A percentile compares a stretch with the other conserved stretches of the same genome.
Conservation (phyloP, 2,329 filamentous ascomycete species). For the Keithomyces neogunnii region DNA sequence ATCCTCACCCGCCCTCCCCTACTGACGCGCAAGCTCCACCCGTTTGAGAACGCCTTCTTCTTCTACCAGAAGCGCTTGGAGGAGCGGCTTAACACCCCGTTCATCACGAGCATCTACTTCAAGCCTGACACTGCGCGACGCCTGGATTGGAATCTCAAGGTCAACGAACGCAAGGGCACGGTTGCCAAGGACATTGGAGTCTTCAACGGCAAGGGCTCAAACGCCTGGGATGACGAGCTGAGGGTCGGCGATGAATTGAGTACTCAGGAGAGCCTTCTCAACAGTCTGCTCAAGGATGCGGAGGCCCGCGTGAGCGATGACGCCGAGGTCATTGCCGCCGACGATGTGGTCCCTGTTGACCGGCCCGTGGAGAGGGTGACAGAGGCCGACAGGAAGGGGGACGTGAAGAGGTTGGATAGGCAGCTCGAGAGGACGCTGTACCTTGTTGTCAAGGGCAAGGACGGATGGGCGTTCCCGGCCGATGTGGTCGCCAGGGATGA, state of each 20-base stretch:
- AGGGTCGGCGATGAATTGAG: constrained; percentile 63
- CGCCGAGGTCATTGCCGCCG: constrained; percentile 47
- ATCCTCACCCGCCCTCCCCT: constrained; percentile 83
- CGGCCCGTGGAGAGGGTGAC: constrained; percentile 62
- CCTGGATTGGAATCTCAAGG: constrained; percentile 84
- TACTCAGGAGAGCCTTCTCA: constrained; percentile 54
- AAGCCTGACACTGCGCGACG: constrained; percentile 79
- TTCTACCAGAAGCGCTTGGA: constrained; percentile 97
- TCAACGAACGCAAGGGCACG: constrained; percentile 61
- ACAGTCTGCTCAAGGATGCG: constrained; percentile 67
- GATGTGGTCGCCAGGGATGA: constrained; percentile 62
- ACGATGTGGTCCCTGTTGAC: constrained; percentile 59
- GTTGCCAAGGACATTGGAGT: constrained; percentile 77
- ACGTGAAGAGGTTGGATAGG: constrained; percentile 71
- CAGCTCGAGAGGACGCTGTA: constrained; percentile 77
- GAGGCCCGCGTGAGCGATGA: constrained; percentile 54
- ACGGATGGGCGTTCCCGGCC: constrained; percentile 78
- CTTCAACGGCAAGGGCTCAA: constrained; percentile 62
- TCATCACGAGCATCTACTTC: constrained; percentile 89
- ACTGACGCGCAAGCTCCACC: constrained; percentile 72
- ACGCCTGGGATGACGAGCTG: constrained; percentile 88
- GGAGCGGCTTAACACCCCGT: constrained; percentile 80
- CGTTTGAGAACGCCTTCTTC: constrained; percentile 89
- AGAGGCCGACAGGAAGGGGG: constrained; percentile 68
- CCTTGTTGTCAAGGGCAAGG: constrained; percentile 66